Evolutionary conservation across 2,329 filamentous ascomycete genomes (phyloP).

Genomic region (Zymoseptoria brevis): DNA sequence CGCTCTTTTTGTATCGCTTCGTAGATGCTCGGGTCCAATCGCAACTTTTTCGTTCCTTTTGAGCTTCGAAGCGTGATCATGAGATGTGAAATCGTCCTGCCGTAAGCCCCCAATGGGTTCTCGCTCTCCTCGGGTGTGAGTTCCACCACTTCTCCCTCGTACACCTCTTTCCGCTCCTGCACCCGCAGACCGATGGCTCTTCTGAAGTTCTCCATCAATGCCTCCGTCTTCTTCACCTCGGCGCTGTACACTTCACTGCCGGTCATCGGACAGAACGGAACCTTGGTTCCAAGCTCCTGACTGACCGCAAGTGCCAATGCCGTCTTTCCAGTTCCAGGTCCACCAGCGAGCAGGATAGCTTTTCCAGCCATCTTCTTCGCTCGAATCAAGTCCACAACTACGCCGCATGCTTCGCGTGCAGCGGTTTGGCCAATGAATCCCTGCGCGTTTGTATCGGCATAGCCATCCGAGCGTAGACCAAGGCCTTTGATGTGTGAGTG

Average conservation of each 20-base stretch:
- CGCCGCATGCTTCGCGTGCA: slow-evolving; percentile 91
- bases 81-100: slow-evolving; percentile 92
- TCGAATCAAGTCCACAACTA: slow-evolving; percentile 91
- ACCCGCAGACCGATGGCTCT: slow-evolving; percentile 93
- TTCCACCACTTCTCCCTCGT: slow-evolving; percentile 97
- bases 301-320: slow-evolving; percentile 90
- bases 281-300: slow-evolving; percentile 95
- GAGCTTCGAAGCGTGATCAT: slow-evolving; percentile 91
- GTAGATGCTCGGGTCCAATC: slow-evolving; percentile 95
- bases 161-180: slow-evolving; percentile 97
- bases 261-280: slow-evolving; percentile 96
- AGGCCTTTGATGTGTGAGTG: slow-evolving; percentile 98
- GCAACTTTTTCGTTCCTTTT: slow-evolving; percentile 94
- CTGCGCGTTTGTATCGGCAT: slow-evolving; percentile 66
- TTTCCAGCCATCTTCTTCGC: slow-evolving; percentile 96
- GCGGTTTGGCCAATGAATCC: slow-evolving; percentile 86
- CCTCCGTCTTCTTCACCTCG: slow-evolving; percentile 98
- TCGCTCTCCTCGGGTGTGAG: slow-evolving; percentile 96
- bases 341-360: slow-evolving; percentile 85
- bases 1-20: slow-evolving; percentile 98
- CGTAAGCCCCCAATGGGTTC: slow-evolving; percentile 93
- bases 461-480: slow-evolving; percentile 77
- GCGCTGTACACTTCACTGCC: slow-evolving; percentile 96
- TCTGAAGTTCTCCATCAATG: slow-evolving; percentile 98
- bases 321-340: slow-evolving; percentile 94